Base-by-base conservation (phyloP, 2,329 filamentous ascomycete species). In the Claviceps capensis region DNA sequence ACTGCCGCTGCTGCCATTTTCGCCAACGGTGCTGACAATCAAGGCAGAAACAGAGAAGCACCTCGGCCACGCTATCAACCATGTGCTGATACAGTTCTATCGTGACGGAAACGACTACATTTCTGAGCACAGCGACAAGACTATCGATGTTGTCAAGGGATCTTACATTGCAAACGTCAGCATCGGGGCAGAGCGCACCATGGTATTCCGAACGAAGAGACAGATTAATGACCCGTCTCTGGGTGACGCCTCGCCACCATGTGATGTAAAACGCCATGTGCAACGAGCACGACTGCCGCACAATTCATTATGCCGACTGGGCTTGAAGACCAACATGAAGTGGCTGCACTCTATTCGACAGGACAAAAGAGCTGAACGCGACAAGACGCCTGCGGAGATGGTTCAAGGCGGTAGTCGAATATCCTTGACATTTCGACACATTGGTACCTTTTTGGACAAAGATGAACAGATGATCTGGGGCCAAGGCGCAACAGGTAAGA, bases 71-170 rank as follows among this genome's bases (percentile, higher is more conserved):
- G 71, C 79, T 1, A 69, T 98, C 43, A 98, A 98, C 61, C 93
- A 98, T 64, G 90, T 83, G 1, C 71, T 98, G 47, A 94, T 98
- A 46, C 93, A 98, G 63, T 79, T 89, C 53, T 98, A 98, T 63
- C 86, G 93, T n/a, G 77, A 78, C 58, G 88, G 91, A 2, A 81
- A 80, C 47, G 93, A 98, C 67, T 88, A 88, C 64, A 98, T 98
- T 56, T 93, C 88, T 0, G 93, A 98, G 64, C 93, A 98, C 63
- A 94, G 88, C 41, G 93, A 98, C 65, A 98, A 98, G 69, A 95
- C 91, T 0, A 73, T 98, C 23, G 93, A 98, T 64, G 93, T 98
- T 52, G 82, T 81, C 13, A 80, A 78, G 26, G 82, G 76, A 4
- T 93, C 86, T 23, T 90, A 77, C 54, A 95, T 98, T 58, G 88